Conservation (phyloP, 306 rosid species). For the Sesbania bispinosa region DNA sequence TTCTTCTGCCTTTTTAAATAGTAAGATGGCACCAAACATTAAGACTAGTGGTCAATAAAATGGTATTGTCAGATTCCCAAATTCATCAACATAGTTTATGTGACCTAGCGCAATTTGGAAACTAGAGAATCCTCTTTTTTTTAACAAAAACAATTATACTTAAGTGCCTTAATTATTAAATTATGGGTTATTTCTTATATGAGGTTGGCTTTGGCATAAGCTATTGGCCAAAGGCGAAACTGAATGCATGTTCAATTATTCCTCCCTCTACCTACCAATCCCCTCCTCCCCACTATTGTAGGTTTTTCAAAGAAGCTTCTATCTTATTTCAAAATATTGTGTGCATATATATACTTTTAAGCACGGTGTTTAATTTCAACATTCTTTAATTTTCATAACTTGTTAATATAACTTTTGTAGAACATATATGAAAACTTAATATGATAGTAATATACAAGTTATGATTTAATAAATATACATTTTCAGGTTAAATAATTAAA, state of each 20-base stretch:
- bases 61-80: slow-evolving; percentile 24
- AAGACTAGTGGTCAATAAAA: slow-evolving; percentile 20
- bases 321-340: background rate
- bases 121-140: slow-evolving; percentile 22
- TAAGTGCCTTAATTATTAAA: background rate
- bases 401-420: background rate
- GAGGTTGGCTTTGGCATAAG: slow-evolving; percentile 4
- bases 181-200: background rate
- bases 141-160: background rate
- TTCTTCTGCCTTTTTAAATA: background rate
- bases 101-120: slow-evolving; percentile 13
- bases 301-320: background rate
- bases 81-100: slow-evolving; percentile 23
- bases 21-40: slow-evolving; percentile 21
- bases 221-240: background rate
- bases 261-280: background rate
- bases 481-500: too few relatives aligned
- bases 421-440: too few relatives aligned
- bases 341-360: too few relatives aligned
- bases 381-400: background rate
- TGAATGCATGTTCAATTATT: background rate
- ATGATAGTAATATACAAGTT: too few relatives aligned
- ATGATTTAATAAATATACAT: too few relatives aligned
- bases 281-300: background rate
- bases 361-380: background rate